These are phyloP conservation scores for Triglochin maritima DNA, from an alignment of 106 monocot species.

Conservation along the genomic window DNA sequence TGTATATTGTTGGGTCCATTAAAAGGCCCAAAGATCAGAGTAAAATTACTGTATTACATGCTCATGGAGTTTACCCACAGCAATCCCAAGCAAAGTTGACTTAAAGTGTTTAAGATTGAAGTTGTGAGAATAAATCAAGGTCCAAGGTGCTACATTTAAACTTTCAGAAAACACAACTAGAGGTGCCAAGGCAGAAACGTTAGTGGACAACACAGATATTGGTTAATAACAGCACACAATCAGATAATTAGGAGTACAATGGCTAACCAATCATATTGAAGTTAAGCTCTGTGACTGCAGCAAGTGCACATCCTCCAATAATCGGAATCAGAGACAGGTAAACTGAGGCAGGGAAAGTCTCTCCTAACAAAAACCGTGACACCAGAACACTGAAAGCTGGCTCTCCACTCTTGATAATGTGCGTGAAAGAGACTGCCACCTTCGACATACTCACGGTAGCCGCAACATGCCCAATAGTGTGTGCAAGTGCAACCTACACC, in stretches of 20 bases:
- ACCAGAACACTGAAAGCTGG: slow-evolving; percentile 56
- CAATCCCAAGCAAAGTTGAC: too few relatives aligned
- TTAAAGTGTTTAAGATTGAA: not conserved
- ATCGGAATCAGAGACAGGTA: slow-evolving; percentile 59
- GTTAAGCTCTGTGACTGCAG: slow-evolving; percentile 83
- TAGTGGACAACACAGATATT: too few relatives aligned
- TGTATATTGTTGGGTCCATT: not conserved
- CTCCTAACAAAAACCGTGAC: slow-evolving; percentile 70
- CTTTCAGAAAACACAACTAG: too few relatives aligned
- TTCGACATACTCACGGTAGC: slow-evolving; percentile 19
- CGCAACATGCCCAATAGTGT: slow-evolving; percentile 17
- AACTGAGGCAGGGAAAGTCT: slow-evolving; percentile 43
- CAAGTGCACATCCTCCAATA: slow-evolving; percentile 86
- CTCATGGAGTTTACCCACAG: too few relatives aligned
- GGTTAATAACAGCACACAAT: too few relatives aligned
- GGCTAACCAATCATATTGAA: slow-evolving; percentile 86
- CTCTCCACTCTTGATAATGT: slow-evolving; percentile 16
- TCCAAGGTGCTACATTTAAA: too few relatives aligned
- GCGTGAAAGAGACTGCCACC: slow-evolving; percentile 19
- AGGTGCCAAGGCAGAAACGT: too few relatives aligned
- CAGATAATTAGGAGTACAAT: not conserved
- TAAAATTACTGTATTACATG: not conserved
- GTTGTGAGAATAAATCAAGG: not conserved
- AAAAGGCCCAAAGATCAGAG: not conserved
- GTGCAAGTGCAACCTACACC: slow-evolving; percentile 9